These are phyloP conservation scores for Hirschfeldia incana DNA, from an alignment of 345 rosid species.

Conservation along the genomic window DNA sequence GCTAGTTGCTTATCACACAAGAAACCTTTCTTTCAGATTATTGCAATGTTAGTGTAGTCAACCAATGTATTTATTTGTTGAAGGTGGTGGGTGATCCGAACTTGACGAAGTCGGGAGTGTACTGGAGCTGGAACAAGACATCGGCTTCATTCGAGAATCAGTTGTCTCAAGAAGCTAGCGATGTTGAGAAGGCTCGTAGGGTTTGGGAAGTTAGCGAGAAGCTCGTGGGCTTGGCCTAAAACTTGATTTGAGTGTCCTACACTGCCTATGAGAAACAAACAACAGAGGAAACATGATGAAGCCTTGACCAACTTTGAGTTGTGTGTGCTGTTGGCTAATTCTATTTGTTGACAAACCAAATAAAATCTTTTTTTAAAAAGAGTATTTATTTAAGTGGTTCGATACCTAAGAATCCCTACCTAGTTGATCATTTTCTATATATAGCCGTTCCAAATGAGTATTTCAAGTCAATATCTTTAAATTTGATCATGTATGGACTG, in stretches of 20 bases:
- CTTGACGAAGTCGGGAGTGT: constrained; percentile 90
- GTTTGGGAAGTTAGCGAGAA: constrained; percentile 98
- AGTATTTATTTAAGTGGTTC: not conserved
- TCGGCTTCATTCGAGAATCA: constrained; percentile 94
- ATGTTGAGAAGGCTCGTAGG: constrained; percentile 77
- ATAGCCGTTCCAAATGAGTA: not conserved
- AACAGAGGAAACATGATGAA: constrained; percentile 16
- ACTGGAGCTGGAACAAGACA: constrained; percentile 97
- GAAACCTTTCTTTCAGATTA: not conserved
- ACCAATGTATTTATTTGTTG: constrained; percentile 3
- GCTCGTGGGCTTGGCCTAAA: constrained; percentile 82
- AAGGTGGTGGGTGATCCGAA: constrained; percentile 85
- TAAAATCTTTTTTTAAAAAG: not conserved
- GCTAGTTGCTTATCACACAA: not conserved
- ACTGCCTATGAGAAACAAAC: not conserved
- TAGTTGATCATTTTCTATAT: not conserved
- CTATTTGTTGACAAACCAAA: constrained; percentile 4
- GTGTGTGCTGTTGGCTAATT: constrained; percentile 2
- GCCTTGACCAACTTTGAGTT: not conserved
- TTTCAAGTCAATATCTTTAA: not conserved
- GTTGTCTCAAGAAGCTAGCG: constrained; percentile 91
- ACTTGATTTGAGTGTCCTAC: constrained; percentile 1
- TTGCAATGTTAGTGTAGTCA: not conserved
- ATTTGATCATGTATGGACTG: not conserved
- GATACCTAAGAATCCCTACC: not conserved